Percentiles rank a stretch among this genome's conserved stretches.
Evolutionary conservation across 352 stramenopile species (phyloP).

Genomic region (Bremia lactucae): DNA sequence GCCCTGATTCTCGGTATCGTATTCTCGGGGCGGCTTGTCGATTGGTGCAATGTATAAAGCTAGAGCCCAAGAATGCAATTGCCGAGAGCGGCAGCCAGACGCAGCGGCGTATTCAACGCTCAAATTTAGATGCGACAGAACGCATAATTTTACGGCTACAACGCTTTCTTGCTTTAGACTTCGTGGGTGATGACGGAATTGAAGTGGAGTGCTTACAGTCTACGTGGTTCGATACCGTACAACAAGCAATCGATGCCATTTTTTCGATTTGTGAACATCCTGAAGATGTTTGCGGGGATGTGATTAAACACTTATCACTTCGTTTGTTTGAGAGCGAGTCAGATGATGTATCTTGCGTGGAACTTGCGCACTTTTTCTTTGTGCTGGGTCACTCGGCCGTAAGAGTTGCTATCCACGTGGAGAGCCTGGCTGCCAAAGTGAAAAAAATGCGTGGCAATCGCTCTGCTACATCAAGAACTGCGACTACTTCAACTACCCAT

Average conservation of each 20-base stretch:
- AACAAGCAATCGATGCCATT: conserved; percentile 88
- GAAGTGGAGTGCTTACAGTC: conserved; percentile 30
- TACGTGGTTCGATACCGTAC: conserved; percentile 88
- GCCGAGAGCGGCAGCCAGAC: conserved; percentile 29
- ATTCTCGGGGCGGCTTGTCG: conserved; percentile 50
- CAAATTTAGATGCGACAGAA: conserved; percentile 83
- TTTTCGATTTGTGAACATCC: conserved; percentile 86
- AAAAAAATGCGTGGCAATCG: conserved; percentile 77
- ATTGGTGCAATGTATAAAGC: conserved; percentile 50
- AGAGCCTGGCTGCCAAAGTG: conserved; percentile 77
- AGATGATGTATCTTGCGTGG: conserved; percentile 51
- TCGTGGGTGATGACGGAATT: conserved; percentile 55
- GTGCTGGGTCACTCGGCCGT: conserved; percentile 92
- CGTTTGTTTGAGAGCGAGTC: conserved; percentile 53
- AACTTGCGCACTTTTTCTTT: conserved; percentile 92
- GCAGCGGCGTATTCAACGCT: conserved; percentile 41
- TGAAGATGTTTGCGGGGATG: conserved; percentile 67
- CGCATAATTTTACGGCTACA: conserved; percentile 84
- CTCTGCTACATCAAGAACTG: conserved; percentile 22
- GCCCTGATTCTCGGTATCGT: conserved; percentile 35
- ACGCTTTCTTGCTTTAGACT: conserved; percentile 80
- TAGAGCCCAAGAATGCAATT: conserved; percentile 31
- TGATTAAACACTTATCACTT: conserved; percentile 57
- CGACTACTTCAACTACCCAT: conserved; percentile 13
- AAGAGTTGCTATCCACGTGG: conserved; percentile 90